phyloP scores from a whole-genome alignment of 345 rosid species.

The Zanthoxylum bungeanum region DNA sequence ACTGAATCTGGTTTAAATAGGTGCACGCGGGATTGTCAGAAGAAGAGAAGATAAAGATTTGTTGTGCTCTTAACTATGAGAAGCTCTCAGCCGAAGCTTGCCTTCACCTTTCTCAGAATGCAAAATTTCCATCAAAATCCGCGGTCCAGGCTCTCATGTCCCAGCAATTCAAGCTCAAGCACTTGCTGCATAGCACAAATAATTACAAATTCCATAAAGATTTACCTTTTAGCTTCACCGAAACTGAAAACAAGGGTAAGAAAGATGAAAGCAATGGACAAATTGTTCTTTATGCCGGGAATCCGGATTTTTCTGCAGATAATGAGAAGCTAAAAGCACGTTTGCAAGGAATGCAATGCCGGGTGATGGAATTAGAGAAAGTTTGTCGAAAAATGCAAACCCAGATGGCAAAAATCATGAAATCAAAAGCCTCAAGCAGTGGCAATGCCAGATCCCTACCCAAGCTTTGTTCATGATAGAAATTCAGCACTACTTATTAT shows the following conservation, averaged over 20 bases:
- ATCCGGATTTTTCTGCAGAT: conserved; percentile 37
- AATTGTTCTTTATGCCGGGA: conserved; percentile 43
- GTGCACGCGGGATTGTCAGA: conserved; percentile 68
- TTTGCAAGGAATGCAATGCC: conserved; percentile 79
- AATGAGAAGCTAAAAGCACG: conserved; percentile 55
- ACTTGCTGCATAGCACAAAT: conserved; percentile 29
- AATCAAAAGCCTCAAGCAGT: conserved; percentile 45
- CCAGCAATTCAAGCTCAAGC: conserved; percentile 48
- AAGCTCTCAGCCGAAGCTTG: conserved; percentile 65
- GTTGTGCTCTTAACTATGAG: conserved; percentile 51
- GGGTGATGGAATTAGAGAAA: conserved; percentile 83
- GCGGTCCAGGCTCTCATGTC: conserved; percentile 39
- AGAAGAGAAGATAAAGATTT: conserved; percentile 65
- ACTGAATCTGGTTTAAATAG: conserved; percentile 30
- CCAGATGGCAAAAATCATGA: conserved; percentile 72
- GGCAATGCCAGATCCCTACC: conserved; percentile 63
- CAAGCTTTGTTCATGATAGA: conserved; percentile 70
- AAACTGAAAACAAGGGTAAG: conserved; percentile 23
- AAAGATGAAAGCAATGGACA: conserved; percentile 29
- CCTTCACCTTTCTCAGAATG: conserved; percentile 55
- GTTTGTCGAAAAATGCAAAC: conserved; percentile 79
- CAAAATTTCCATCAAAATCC: conserved; percentile 51
- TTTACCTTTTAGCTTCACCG: conserved; percentile 24
- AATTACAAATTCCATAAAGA: conserved; percentile 7
- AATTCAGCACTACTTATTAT: not conserved